Evolutionary conservation across 2,329 filamentous ascomycete species (phyloP).

Genomic region (Reticulascus tulasneorum): DNA sequence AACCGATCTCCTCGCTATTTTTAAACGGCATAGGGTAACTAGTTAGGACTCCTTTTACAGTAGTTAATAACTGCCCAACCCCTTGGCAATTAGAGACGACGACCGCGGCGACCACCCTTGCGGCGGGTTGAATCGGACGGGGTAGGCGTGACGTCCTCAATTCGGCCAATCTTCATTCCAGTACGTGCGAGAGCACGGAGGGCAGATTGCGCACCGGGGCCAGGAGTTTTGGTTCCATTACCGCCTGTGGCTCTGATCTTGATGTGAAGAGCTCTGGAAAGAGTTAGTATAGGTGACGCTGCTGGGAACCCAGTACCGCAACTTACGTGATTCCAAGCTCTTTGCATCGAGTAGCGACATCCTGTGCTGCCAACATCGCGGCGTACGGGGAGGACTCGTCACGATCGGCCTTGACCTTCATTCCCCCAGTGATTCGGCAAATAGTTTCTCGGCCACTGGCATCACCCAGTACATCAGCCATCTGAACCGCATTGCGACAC

Average conservation of each 20-base stretch:
- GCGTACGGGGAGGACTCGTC: conserved; percentile 99
- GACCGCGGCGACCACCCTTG: conserved; percentile 99
- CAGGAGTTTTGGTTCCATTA: conserved; percentile 99
- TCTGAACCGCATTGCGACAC: conserved; percentile 23
- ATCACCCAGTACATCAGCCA: conserved; percentile 65
- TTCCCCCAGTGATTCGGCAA: conserved; percentile 98
- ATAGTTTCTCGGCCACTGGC: conserved; percentile 99
- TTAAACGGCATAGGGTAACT: too few species aligned
- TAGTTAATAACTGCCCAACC: too few species aligned
- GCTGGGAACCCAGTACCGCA: too few species aligned
- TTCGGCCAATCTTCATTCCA: conserved; percentile 99
- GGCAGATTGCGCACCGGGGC: conserved; percentile 97
- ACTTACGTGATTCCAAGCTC: conserved; percentile 73
- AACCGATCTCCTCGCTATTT: too few species aligned
- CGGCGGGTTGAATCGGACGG: conserved; percentile 98
- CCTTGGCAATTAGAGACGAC: conserved; percentile 87
- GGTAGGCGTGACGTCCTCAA: conserved; percentile 98
- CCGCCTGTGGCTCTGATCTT: conserved; percentile 40
- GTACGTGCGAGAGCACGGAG: conserved; percentile 98
- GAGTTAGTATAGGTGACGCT: background rate
- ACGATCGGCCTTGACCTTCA: conserved; percentile 99
- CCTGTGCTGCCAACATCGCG: conserved; percentile 99
- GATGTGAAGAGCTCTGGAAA: background rate
- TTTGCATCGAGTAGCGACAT: conserved; percentile 83
- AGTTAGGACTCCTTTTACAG: too few species aligned